A percentile compares a stretch with the other conserved stretches of the same genome.
phyloP scores from a whole-genome alignment of 2,329 filamentous ascomycete genomes.

The Knufia fluminis region DNA sequence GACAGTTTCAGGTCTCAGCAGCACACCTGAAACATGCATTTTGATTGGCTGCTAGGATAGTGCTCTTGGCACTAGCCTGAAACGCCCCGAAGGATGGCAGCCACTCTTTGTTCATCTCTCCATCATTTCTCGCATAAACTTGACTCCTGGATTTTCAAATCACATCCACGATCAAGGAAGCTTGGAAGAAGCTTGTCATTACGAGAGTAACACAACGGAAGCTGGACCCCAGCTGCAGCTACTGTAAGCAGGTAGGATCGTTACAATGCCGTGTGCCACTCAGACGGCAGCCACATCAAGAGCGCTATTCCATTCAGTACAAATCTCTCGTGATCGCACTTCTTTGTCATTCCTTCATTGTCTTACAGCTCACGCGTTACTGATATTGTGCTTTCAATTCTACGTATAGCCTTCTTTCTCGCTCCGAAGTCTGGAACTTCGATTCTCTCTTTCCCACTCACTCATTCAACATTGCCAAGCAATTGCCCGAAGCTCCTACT shows the following conservation, averaged over 20 bases:
- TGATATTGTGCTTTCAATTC: background rate
- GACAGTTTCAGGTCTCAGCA: background rate
- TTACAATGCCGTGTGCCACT: too few relatives aligned
- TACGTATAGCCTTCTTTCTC: background rate
- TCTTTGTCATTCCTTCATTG: constrained; percentile 4
- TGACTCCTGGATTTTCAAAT: background rate
- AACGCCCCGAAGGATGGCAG: constrained; percentile 7
- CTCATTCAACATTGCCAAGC: background rate
- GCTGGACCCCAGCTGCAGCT: background rate
- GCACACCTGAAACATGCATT: background rate
- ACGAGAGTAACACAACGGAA: background rate
- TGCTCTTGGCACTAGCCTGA: background rate
- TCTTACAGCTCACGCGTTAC: too few relatives aligned
- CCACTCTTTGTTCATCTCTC: constrained; percentile 19
- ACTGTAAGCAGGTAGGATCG: too few relatives aligned
- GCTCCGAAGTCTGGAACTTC: constrained; percentile 3
- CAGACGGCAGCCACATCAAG: background rate
- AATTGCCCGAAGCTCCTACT: background rate
- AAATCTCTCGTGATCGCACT: background rate
- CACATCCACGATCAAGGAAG: constrained; percentile 26
- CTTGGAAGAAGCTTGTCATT: constrained; percentile 25
- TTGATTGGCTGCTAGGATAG: background rate
- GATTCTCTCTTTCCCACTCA: background rate
- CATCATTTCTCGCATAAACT: background rate
- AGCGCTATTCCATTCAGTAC: background rate